Base-by-base conservation (phyloP, 148 eudicot genomes). In the Selenicereus undatus region DNA sequence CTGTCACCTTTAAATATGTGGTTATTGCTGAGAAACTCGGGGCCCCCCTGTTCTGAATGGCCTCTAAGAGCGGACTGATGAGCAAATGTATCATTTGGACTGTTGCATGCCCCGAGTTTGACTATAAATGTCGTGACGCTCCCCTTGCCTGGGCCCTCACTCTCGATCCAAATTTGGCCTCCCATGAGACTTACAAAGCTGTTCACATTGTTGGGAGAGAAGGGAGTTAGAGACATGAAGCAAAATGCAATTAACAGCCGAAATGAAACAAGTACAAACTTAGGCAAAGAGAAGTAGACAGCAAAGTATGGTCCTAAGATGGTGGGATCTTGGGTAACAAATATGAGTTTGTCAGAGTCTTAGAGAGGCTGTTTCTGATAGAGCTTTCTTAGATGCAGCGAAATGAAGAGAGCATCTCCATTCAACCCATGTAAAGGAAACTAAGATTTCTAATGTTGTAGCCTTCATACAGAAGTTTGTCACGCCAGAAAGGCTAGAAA, bases 151-250 rank as follows among this genome's bases (percentile, higher is more conserved):
- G 82, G 82, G 26, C 97, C 98, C 71, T 92, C 97, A 73, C 98
- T 95, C 82, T 95, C 96, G 32, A 95, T 82, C 92, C 94, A 91
- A 78, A 95, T 92, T 51, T 95, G 89, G 50, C 97, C 98, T 80
- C 88, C 32, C 32, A 32, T 32, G 32, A 32, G 32, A 32, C 32
- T 32, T 32, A 32, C 32, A 32, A 32, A 32, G 32, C 32, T 32
- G 32, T 32, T 32, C 32, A 32, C 2, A 2, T 32, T 32, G 32
- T 32, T 32, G 32, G 32, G 32, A 32, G 32, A 32, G 32, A 32
- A 32, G 32, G 32, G 32, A 32, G 32, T 32, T 32, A 32, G 32
- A 32, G 32, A 32, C 32, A 32, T 32, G 32, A 32, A 32, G 32
- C 32, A 32, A 32, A 32, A 32, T 32, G 32, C 32, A 32, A 32